Base-by-base conservation (phyloP, 2,329 filamentous ascomycete genomes). In the Trichoderma semiorbis region DNA sequence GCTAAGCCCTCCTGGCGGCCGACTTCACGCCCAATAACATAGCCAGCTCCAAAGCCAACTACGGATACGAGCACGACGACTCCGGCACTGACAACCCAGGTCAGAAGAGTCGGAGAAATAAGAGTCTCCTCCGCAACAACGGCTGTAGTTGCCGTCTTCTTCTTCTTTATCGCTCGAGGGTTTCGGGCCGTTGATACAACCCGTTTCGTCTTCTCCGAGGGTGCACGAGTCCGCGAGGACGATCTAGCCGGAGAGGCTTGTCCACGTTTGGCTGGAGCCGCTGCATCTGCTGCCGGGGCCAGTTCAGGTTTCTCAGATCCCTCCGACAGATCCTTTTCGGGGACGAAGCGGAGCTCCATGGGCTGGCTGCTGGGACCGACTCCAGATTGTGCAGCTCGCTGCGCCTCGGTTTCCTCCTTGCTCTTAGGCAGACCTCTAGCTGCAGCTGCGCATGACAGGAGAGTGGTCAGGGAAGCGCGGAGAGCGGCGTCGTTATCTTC, bases 401-500 rank as follows among this genome's bases (percentile, higher is more conserved):
- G 77, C 14, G 79, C 77, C 69, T 84, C 83, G 14, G 78, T 78
- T 69, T 86, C 84, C 64, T 86, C 84, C 63, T 85, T 84, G 18
- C 85, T 83, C 78, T 96, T 97, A 1, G 92, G 90, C 18, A 96
- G 85, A 5, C 92, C 92, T 57, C 96, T 89, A 1, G 95, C 96
- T 0, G 95, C 96, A 3, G 95, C 94, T 0, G 94, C 95, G 77
- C 94, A 97, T n/a, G 95, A 98, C 14, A 99, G 88, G 14, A 99
- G 87, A 0, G 96, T 98, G 1, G 94, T 97, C n/a, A 99, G 86
- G 63, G 94, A 97, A 24, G 96, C 94, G 39, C 96, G 91, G 12
- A 99, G 86, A 2, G 94, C 96, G 34, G 94, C 96, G 77, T 99
- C 96, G 77, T 98, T 95, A 76, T 98, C 94, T 62, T 93, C 91